Conservation (phyloP, 108 stramenopile species). For the Cylindrotheca closterium region DNA sequence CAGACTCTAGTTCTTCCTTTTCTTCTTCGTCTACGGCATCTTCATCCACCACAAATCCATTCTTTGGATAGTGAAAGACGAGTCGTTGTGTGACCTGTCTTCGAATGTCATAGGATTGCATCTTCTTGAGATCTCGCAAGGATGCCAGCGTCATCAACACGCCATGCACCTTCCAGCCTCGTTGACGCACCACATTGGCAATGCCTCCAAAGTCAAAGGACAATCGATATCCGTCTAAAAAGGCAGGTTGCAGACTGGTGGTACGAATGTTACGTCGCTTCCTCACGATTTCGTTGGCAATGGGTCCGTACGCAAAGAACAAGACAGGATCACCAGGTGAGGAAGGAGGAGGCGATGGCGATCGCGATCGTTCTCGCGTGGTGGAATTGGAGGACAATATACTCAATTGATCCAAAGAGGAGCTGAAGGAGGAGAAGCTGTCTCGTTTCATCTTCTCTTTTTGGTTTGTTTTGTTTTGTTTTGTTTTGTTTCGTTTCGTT, state of each 20-base stretch:
- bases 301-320: slow-evolving; percentile 39
- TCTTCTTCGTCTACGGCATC: slow-evolving; percentile 5
- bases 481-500: no score
- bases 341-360: no score
- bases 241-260: slow-evolving; percentile 6
- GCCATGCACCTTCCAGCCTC: slow-evolving; percentile 33
- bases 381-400: no score
- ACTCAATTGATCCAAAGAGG: no score
- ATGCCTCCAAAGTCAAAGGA: slow-evolving; percentile 27
- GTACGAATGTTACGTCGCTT: slow-evolving; percentile 7
- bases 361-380: no score
- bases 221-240: slow-evolving; percentile 25
- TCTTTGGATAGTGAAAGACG: slow-evolving; percentile 4
- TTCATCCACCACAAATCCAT: background rate
- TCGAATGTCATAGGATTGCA: slow-evolving; percentile 13
- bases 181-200: slow-evolving; percentile 13
- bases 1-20: slow-evolving; percentile 3
- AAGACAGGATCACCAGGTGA: slow-evolving; percentile 4
- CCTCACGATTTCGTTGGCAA: slow-evolving; percentile 31
- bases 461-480: no score
- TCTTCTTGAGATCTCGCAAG: slow-evolving; percentile 14
- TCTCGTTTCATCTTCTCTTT: no score
- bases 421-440: no score
- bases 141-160: slow-evolving; percentile 25
- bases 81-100: slow-evolving; percentile 1